These are phyloP conservation scores for Plasmodiophora brassicae DNA, from an alignment of 208 protist genomes.

Conservation along the genomic window DNA sequence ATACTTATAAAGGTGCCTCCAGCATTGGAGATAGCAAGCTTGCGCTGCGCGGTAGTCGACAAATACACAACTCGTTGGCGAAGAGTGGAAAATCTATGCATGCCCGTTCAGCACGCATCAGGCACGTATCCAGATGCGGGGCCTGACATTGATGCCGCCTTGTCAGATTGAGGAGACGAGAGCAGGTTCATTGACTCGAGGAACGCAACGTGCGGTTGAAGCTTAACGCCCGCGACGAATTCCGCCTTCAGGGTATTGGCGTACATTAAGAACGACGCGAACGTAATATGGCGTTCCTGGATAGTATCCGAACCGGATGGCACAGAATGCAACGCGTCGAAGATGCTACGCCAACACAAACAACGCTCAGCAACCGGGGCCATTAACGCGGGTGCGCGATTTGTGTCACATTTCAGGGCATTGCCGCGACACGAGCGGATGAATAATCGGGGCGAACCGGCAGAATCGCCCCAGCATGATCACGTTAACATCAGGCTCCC, in stretches of 20 bases:
- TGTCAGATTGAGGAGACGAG: background rate
- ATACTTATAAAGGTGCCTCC: background rate
- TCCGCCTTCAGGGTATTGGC: background rate
- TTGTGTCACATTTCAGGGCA: background rate
- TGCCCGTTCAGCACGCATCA: too few relatives aligned
- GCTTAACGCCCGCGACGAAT: background rate
- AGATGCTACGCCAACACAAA: too few relatives aligned
- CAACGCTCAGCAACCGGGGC: too few relatives aligned
- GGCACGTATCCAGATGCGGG: too few relatives aligned
- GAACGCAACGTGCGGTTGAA: constrained; percentile 2
- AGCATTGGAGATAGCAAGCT: background rate
- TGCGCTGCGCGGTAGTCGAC: background rate
- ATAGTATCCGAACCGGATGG: background rate
- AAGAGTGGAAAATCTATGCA: background rate
- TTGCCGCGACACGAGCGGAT: background rate
- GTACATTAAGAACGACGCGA: background rate
- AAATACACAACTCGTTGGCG: background rate
- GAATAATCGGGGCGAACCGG: background rate
- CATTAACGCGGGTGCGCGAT: too few relatives aligned
- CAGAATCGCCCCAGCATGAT: background rate
- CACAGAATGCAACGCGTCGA: background rate
- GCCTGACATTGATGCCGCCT: too few relatives aligned
- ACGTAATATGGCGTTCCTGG: background rate
- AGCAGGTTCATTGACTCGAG: background rate
- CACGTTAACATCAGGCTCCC: background rate